Evolutionary conservation across 345 rosid species (phyloP), one percentile per base, ranked within the genome.

Genomic region (Brassica juncea): DNA sequence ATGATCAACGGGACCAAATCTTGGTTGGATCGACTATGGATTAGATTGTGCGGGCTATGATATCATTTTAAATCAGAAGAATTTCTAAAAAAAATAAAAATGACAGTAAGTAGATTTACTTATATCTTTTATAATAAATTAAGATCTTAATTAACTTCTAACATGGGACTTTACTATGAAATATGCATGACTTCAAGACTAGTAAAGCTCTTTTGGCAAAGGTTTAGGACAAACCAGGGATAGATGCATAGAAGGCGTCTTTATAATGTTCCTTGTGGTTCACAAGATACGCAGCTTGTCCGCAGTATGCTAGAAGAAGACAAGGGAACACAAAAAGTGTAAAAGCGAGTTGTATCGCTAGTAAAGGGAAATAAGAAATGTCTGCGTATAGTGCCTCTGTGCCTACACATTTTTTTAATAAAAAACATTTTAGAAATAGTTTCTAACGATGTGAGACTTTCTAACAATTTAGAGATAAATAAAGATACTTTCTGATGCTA

Each of bases 271-370:
- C 88, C 31, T 0, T 66, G 68, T 93, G 57, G 9, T 72, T 78
- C 87, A 89, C 75, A 73, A 95, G 96, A 81, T 91, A 95, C 19
- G 99, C 97, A 61, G 99, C 99, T 84, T 95, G 99, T 74, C 99
- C 99, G 9, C 91, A 82, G 73, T 95, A 95, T 15, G 99, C 97
- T 76, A 91, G 81, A 73, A 95, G 94, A 85, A 95, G 99, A 84
- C 96, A 91, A 55, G 99, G 99, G 79, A 93, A 87, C 70, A 95
- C 99, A 15, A 95, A 84, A n/a, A 85, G 82, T 1, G 99, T 91
- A 83, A 93, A 95, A 63, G 99, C 96, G 76, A 90, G 73, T 80
- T 95, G 99, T 77, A 93, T 70, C 4, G 98, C 97, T 68, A 86
- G 73, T 62, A 95, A 89, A 4, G 98, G 97, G 8, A 49, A 49